These are phyloP conservation scores for Xylaria sp. DNA, from an alignment of 2,329 filamentous ascomycete genomes.

Conservation along the genomic window DNA sequence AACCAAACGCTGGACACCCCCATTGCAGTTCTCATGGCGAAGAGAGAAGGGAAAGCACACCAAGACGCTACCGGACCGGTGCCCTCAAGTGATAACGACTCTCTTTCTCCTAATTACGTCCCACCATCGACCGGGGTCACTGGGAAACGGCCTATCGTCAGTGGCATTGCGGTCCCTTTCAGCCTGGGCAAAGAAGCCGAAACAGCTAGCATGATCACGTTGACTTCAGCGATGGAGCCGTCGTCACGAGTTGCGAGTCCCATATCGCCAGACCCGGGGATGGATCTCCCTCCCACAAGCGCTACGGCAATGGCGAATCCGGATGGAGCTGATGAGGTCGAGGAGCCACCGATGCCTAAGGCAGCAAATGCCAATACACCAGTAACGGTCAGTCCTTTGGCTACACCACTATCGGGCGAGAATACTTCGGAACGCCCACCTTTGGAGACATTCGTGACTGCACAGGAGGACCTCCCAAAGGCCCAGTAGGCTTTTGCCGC, in stretches of 20 bases:
- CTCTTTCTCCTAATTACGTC: conserved; percentile 43
- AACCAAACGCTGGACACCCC: conserved; percentile 51
- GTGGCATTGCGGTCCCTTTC: conserved; percentile 76
- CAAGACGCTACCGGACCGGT: conserved; percentile 25
- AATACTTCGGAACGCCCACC: conserved; percentile 32
- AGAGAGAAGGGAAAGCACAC: conserved; percentile 48
- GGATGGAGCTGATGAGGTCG: conserved; percentile 23
- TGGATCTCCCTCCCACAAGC: conserved; percentile 17
- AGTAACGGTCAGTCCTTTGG: conserved; percentile 13
- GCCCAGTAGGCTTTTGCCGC: neutral
- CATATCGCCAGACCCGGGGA: conserved; percentile 35
- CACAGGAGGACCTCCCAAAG: conserved; percentile 51
- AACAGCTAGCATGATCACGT: conserved; percentile 73
- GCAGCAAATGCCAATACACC: conserved; percentile 11
- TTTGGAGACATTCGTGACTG: conserved; percentile 63
- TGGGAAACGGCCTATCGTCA: conserved; percentile 69
- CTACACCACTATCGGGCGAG: conserved; percentile 18
- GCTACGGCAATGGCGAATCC: conserved; percentile 12
- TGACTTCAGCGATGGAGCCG: conserved; percentile 53
- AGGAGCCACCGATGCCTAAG: conserved; percentile 25
- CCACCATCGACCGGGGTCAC: conserved; percentile 57
- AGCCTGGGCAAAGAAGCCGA: conserved; percentile 67
- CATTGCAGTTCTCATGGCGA: conserved; percentile 50
- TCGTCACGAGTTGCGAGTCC: conserved; percentile 42
- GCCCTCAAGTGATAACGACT: conserved; percentile 39